phyloP scores from a whole-genome alignment of 176 grass and related monocot genomes.

The bread wheat (Triticum aestivum) region IWGSC_CS_RefSeq_v2.1 NC_057810.1:157987635-157988134 shows the following conservation, averaged over 20 bases:
- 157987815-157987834: background rate
- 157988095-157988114: too few species aligned
- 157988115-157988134: too few species aligned
- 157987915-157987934: too few species aligned
- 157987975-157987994: background rate
- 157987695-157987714: constrained; percentile 5
- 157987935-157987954: background rate
- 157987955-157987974: background rate
- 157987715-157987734: background rate
- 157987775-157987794: background rate
- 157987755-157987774: background rate
- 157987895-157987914: background rate
- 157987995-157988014: background rate
- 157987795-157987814: background rate
- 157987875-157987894: background rate
- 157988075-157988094: too few species aligned
- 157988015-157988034: background rate
- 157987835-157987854: background rate
- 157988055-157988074: too few species aligned
- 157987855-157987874: background rate
- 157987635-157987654: background rate
- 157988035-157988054: too few species aligned
- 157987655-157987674: rapidly evolving
- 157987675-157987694: constrained; percentile 1
- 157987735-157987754: background rate